phyloP scores from a whole-genome alignment of 495 filamentous ascomycete species.

The Chaetomium tenue region DNA sequence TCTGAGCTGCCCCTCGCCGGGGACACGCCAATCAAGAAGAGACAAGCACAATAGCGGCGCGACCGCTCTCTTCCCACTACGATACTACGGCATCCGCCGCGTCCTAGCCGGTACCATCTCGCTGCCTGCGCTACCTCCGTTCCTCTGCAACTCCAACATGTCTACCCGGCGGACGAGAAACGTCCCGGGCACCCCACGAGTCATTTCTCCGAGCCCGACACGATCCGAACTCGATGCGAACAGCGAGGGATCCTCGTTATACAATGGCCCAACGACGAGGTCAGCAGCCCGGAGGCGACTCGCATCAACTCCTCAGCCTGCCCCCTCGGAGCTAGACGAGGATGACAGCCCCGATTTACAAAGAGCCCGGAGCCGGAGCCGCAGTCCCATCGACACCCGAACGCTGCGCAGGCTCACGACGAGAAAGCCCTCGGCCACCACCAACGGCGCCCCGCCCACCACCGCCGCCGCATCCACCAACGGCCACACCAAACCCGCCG shows the following conservation, averaged over 20 bases:
- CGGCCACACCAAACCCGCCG: constrained; percentile 28
- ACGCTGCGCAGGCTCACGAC: constrained; percentile 50
- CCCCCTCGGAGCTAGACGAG: constrained; percentile 24
- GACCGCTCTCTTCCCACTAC: constrained; percentile 45
- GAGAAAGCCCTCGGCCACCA: constrained; percentile 23
- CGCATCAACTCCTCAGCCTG: constrained; percentile 39
- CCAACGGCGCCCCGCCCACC: constrained; percentile 19
- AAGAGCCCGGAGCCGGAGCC: constrained; percentile 49
- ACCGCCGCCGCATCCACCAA: constrained; percentile 7
- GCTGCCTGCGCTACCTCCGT: constrained; percentile 48
- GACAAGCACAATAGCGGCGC: constrained; percentile 47
- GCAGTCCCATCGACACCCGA: constrained; percentile 52
- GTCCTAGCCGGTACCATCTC: constrained; percentile 52
- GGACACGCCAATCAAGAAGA: constrained; percentile 47
- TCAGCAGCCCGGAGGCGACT: constrained; percentile 57
- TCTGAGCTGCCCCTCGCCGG: constrained; percentile 8
- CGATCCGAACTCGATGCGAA: constrained; percentile 53
- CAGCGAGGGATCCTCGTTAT: constrained; percentile 41
- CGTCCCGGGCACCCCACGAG: constrained; percentile 41
- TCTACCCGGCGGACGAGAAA: constrained; percentile 29
- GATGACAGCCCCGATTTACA: constrained; percentile 41
- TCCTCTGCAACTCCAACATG: constrained; percentile 40
- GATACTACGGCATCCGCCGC: constrained; percentile 45
- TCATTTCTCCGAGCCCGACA: constrained; percentile 68
- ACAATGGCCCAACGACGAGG: constrained; percentile 62